phyloP scores from a whole-genome alignment of 768 basidiomycete genomes.

The Russula olivacea region DNA sequence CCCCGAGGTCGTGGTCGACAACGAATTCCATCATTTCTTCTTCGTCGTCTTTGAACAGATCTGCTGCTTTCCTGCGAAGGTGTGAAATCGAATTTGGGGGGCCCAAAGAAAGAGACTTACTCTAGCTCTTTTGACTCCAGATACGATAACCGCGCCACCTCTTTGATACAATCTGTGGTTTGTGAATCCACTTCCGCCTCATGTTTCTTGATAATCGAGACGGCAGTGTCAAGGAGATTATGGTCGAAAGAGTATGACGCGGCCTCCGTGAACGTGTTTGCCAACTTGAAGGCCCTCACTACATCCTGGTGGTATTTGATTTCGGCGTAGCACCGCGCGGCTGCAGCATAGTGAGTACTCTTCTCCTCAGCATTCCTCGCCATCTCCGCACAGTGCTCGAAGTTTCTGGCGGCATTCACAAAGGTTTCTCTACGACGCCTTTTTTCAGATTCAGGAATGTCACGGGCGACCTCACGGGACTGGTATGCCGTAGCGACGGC shows the following conservation, averaged over 20 bases:
- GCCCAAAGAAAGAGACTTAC: constrained; percentile 2
- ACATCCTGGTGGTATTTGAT: neutral
- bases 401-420: neutral
- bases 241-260: constrained; percentile 19
- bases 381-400: constrained; percentile 5
- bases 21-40: constrained; percentile 54
- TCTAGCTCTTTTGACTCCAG: constrained; percentile 8
- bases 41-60: constrained; percentile 46
- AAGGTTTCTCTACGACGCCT: constrained; percentile 9
- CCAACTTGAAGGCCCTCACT: constrained; percentile 8
- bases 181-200: neutral
- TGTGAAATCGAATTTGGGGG: neutral
- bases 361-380: neutral
- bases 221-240: constrained; percentile 5
- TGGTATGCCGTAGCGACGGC: constrained; percentile 8
- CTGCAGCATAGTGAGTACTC: neutral
- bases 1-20: constrained; percentile 48
- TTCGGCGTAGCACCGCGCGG: constrained; percentile 17
- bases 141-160: constrained; percentile 10
- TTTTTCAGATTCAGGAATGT: neutral
- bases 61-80: constrained; percentile 38
- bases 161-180: constrained; percentile 17
- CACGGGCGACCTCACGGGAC: constrained; percentile 7
- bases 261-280: constrained; percentile 9
- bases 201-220: constrained; percentile 11